These are phyloP conservation scores for Xylaria sp. DNA, from an alignment of 2,329 filamentous ascomycete genomes.

Conservation along the genomic window DNA sequence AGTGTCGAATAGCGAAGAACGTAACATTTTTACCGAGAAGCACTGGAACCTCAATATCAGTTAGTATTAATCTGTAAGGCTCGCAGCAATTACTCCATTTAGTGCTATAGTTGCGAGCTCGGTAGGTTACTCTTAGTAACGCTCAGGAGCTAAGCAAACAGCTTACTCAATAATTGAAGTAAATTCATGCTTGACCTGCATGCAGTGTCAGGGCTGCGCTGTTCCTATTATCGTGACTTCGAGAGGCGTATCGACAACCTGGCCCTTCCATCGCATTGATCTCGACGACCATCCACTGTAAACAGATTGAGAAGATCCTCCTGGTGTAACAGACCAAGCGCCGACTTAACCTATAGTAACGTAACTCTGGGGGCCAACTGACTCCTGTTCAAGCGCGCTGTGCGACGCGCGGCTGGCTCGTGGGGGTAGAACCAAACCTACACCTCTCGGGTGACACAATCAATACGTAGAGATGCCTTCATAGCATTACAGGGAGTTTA, in stretches of 20 bases:
- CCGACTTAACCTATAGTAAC: constrained; percentile 4
- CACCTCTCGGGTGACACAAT: constrained; percentile 14
- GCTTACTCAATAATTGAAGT: not conserved
- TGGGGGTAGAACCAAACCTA: constrained; percentile 11
- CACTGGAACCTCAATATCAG: not conserved
- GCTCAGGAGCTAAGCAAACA: not conserved
- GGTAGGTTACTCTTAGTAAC: not conserved
- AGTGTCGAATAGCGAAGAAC: constrained; percentile 12
- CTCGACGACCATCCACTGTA: not conserved
- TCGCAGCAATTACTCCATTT: not conserved
- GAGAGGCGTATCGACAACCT: not conserved
- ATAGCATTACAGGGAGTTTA: not conserved
- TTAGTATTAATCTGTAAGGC: not conserved
- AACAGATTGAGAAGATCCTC: not conserved
- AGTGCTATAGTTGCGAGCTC: not conserved
- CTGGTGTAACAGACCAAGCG: constrained; percentile 33
- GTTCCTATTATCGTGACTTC: not conserved
- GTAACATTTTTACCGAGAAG: not conserved
- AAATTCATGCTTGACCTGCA: not conserved
- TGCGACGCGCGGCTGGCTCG: constrained; percentile 25
- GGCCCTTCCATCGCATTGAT: not conserved
- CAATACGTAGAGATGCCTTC: not conserved
- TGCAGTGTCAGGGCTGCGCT: not conserved
- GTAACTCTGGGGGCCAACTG: not conserved
- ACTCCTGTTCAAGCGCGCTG: constrained; percentile 29